Evolutionary conservation across 2,329 filamentous ascomycete species (phyloP).

Genomic region (Penicillium sp.): DNA sequence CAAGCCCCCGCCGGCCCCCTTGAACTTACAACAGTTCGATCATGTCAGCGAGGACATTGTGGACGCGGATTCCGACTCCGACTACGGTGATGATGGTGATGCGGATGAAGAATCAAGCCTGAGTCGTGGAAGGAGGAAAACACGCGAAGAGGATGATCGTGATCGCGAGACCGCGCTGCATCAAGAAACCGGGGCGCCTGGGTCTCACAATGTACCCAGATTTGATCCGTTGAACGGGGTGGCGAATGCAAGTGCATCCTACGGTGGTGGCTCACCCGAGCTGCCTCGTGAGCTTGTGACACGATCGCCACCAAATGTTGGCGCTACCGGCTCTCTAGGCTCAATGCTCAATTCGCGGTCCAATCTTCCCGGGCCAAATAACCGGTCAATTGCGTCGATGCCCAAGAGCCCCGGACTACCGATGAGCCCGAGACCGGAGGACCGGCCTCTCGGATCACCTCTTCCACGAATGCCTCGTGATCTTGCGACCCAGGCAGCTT

Average conservation of each 20-base stretch:
- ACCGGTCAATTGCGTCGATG: slow-evolving; percentile 41
- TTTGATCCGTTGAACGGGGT: slow-evolving; percentile 6
- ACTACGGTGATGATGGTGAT: slow-evolving; percentile 73
- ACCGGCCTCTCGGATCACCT: slow-evolving; percentile 55
- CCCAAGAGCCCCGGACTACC: slow-evolving; percentile 59
- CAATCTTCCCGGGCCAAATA: slow-evolving; percentile 23
- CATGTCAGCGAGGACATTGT: slow-evolving; percentile 40
- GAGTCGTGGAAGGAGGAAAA: slow-evolving; percentile 70
- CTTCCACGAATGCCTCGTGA: slow-evolving; percentile 53
- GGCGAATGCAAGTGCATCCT: slow-evolving; percentile 2
- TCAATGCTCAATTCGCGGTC: slow-evolving; percentile 27
- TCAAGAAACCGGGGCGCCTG: slow-evolving; percentile 54
- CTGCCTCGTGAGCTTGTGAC: slow-evolving; percentile 48
- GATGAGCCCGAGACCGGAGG: slow-evolving; percentile 55
- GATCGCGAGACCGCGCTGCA: slow-evolving; percentile 64
- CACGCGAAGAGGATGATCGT: slow-evolving; percentile 78
- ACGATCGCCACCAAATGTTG: slow-evolving; percentile 23
- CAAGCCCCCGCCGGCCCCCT: slow-evolving; percentile 77
- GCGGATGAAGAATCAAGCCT: slow-evolving; percentile 56
- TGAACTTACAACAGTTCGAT: slow-evolving; percentile 58
- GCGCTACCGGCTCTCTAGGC: slow-evolving; percentile 24
- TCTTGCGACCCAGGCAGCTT: slow-evolving; percentile 50
- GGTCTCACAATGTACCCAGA: slow-evolving; percentile 1
- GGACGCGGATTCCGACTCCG: slow-evolving; percentile 63
- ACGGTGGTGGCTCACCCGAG: slow-evolving; percentile 32